Base-by-base conservation (phyloP, 2,329 filamentous ascomycete genomes). In the Penicillium fuscoglaucum region DNA sequence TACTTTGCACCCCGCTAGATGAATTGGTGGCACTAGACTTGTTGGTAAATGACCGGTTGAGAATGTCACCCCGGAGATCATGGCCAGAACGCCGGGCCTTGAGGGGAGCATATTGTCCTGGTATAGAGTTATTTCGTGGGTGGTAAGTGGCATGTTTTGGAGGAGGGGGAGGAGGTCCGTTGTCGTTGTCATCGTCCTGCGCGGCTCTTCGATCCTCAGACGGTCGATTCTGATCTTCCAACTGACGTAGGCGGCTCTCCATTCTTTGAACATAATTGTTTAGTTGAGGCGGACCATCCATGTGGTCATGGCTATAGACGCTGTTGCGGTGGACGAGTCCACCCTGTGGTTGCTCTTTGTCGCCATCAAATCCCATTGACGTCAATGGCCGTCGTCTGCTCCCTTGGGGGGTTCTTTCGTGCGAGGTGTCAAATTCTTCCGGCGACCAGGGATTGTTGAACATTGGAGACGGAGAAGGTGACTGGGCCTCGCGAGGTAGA, bases 181-280 rank as follows among this genome's bases (percentile, higher is more conserved):
- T 75, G 33, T 77, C 78, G 28, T 83, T 75, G 33, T 77, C 78
- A 26, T 79, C 75, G 37, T 77, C 70, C 43, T 79, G 81, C 17
- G 79, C 74, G 62, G 80, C 84, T 43, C 86, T 78, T 51, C 86
- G 82, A 53, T 79, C 77, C 8, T 74, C 73, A 19, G 72, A 71
- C 31, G 71, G 63, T 67, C 73, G 70, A 57, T 74, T 76, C 31
- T 78, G 78, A 49, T 81, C 78, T 60, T 93, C 89, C 80, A 91
- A 85, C 61, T 85, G 85, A 49, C 86, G 84, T 41, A 97, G 77
- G 37, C 91, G 86, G 63, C 85, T 89, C 72, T 98, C 93, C 92
- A 98, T 97, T 49, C 92, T 85, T 68, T 95, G 87, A 5, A 96
- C 91, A 68, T 97, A 97, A 68, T 90, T 93, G 70, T 87, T 90